These are phyloP conservation scores for Olyra latifolia DNA, from an alignment of 176 grass and related monocot species.

Conservation along the genomic window DNA sequence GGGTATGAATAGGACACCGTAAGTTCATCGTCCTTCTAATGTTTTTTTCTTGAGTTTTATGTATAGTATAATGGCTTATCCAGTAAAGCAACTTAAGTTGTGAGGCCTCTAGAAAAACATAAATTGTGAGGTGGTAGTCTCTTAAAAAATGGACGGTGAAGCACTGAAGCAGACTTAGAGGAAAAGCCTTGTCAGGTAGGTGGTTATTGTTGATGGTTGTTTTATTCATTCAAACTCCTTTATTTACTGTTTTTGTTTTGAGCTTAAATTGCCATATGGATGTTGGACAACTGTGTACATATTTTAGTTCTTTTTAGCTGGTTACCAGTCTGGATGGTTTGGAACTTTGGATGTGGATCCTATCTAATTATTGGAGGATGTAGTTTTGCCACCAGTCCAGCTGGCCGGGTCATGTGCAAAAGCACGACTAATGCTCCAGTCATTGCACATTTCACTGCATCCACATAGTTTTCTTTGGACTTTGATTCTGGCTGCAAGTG, in stretches of 20 bases:
- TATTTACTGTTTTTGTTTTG: background rate
- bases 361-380: background rate
- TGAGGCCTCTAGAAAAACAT: background rate
- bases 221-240: background rate
- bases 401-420: background rate
- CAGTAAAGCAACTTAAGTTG: slow-evolving; percentile 2
- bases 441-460: background rate
- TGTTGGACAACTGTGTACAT: background rate
- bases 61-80: background rate
- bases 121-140: background rate
- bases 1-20: background rate
- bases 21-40: background rate
- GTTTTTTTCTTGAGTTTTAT: background rate
- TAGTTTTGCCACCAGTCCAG: background rate
- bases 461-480: slow-evolving; percentile 2
- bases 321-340: slow-evolving; percentile 1
- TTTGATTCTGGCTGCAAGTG: slow-evolving; percentile 7
- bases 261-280: background rate
- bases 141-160: background rate
- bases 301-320: slow-evolving; percentile 23
- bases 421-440: background rate
- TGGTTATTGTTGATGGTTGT: background rate
- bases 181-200: background rate
- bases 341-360: background rate
- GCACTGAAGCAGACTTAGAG: background rate